Base-by-base conservation (phyloP, 306 rosid genomes). In the Vigna angularis region DNA sequence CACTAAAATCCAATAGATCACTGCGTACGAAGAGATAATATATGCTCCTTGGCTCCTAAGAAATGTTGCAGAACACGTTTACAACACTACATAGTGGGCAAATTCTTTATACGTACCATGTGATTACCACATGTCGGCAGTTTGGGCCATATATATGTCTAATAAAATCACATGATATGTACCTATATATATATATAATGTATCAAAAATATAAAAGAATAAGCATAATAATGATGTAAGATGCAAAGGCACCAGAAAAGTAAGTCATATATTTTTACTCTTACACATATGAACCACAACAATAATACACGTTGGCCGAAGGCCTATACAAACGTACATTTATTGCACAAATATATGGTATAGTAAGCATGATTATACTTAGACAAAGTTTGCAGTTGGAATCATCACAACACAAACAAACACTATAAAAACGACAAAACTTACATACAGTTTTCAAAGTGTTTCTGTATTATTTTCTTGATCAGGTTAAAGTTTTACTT, bases 51-150 rank as follows among this genome's bases (percentile, higher is more conserved):
- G 79, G 56, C 66, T 73, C 63, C 66, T 50, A 42, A 20, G 64
- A 62, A 72, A 72, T 18, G 72, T 71, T 65, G 75, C 84, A 63
- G 32, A 75, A 48, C 73, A 73, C 36, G 77, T 75, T 74, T 42
- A 64, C 81, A 67, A 79, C 84, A 80, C 44, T 56, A 80, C 22
- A 55, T 15, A 66, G 79, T 73, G 79, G 70, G 75, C 22, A 49
- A 18, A 26, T 47, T 66, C 58, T 36, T 18, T 36, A 52, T 22
- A 9, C 52, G 45, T 9, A 38, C 44, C 58, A 65, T 44, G 44
- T 18, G 45, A 53, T 17, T 51, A 4, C 14, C 62, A 22, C 38
- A 69, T 26, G 22, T 4, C 14, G 24, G 18, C 14, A 45, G 13
- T 50, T 52, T 42, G 28, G 48, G 52, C 76, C 36, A 4, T 26